Base-by-base conservation (phyloP, 495 filamentous ascomycete genomes). In the Terfezia boudieri region DNA sequence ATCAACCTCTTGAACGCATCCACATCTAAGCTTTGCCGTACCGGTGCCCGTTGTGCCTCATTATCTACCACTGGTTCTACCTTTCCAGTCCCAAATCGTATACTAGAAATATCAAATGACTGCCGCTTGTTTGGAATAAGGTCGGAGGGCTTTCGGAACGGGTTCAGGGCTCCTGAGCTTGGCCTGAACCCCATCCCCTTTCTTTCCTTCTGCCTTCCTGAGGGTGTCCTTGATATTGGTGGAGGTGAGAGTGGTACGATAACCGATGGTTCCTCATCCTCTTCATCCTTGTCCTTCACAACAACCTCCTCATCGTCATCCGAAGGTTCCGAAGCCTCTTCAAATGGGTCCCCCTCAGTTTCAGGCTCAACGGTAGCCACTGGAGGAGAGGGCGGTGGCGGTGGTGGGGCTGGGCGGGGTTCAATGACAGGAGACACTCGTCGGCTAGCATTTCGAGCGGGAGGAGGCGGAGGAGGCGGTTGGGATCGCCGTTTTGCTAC, bases 1-100 rank as follows among this genome's bases (percentile, higher is more conserved):
- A 64, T 64, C 17, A 64, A 51, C 1, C 58, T 53, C 35, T 64
- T 64, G 57, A 64, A 64, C 1, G 59, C 57, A 14, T 64, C 62
- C 0, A 56, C 61, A 35, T 64, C 62, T 22, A 64, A 52, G 4
- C 58, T 61, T 49, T 64, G 61, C 20, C 62, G 54, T n/a, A 23
- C 14, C n/a, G 26, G 17, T 5, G 50, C 14, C n/a, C 14, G 12
- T 0, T 20, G 43, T 14, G 26, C 14, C 12, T 51, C 41, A 46
- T 46, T 8, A 9, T 14, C 41, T 14, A 14, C 17, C 41, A 4
- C 14, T 20, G 4, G 41, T 14, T 14, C 41, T 46, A 20, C 8
- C 0, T 46, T 20, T 14, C 41, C 41, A 46, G 41, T 46, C 14
- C 41, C 41, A 46, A 46, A 46, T 20, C 41, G 12, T 4, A 46